These are phyloP conservation scores for Eucalyptus dawsonii DNA, from an alignment of 345 rosid genomes.

Conservation along the genomic window DNA sequence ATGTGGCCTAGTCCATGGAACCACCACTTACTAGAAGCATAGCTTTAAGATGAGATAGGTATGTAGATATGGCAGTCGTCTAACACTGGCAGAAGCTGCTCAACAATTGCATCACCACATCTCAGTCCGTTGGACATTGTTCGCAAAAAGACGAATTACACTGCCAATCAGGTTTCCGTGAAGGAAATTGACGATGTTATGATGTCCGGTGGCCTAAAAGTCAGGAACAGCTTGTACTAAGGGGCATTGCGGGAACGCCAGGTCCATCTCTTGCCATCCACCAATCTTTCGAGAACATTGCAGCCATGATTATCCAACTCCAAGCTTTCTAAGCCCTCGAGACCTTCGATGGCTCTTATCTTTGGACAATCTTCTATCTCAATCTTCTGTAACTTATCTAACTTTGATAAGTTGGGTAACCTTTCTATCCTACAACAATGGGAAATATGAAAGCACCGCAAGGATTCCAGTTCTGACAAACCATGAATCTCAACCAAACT, in stretches of 20 bases:
- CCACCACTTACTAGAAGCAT: neutral
- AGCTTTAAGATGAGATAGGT: neutral
- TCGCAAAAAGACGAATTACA: neutral
- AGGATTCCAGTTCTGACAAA: neutral
- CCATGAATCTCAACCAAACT: neutral
- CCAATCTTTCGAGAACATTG: neutral
- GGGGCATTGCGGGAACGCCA: neutral
- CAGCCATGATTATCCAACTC: neutral
- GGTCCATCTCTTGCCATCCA: neutral
- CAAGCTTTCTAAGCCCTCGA: neutral
- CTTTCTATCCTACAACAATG: neutral
- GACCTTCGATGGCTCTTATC: neutral
- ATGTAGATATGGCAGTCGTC: neutral
- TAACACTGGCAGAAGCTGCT: neutral
- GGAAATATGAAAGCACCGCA: neutral
- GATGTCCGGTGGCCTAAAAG: neutral
- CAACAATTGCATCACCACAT: neutral
- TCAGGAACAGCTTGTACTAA: neutral
- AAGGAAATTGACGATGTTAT: neutral
- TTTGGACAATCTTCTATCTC: neutral
- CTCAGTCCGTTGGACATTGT: neutral
- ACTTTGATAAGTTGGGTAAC: neutral
- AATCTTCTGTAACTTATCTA: neutral
- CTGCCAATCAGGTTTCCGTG: neutral
- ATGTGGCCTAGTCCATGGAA: neutral